Evolutionary conservation across 306 rosid species (phyloP), one percentile per base, ranked within the genome.

Genomic region (Carpinus viminea): DNA sequence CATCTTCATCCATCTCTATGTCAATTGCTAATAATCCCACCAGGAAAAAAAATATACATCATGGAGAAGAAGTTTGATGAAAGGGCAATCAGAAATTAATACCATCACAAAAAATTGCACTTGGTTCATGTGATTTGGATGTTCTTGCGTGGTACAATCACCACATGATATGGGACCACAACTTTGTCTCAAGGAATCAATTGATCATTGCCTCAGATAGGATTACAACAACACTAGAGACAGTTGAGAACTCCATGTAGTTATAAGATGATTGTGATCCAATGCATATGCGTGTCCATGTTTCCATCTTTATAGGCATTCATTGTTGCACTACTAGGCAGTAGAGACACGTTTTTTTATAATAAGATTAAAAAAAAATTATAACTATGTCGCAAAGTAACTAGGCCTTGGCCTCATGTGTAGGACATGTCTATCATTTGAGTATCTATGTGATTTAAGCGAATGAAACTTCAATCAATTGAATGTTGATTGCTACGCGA

Each of bases 1-100:
- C 28, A n/a, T 65, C 76, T 52, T 68, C 54, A 68, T n/a, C 72
- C 50, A 54, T 73, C 47, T 71, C 59, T 18, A 38, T 50, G 70
- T 17, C 66, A 17, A n/a, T 38, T n/a, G 28, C 68, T 53, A 56
- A 38, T 57, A 8, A 59, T 13, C 43, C 64, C 45, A 24, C 70
- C 34, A 34, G 12, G 21, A 41, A 24, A 75, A 24, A 24, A 71
- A 46, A 61, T 28, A n/a, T 9, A 43, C 24, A 61, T 34, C 2
- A 0, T 41, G 54, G 24, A 3, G 11, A 54, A 57, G 17, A 50
- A 28, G 12, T 26, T 54, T 48, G 48, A 61, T 41, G 24, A 64
- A 66, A 41, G 50, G 41, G 47, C 28, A 38, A 66, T 66, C 50
- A 38, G 47, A 36, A 66, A 15, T 31, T 66, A 66, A 17, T 16